Conservation (phyloP, 2,329 filamentous ascomycete species). For the Mycosphaerelloides madeirae region DNA sequence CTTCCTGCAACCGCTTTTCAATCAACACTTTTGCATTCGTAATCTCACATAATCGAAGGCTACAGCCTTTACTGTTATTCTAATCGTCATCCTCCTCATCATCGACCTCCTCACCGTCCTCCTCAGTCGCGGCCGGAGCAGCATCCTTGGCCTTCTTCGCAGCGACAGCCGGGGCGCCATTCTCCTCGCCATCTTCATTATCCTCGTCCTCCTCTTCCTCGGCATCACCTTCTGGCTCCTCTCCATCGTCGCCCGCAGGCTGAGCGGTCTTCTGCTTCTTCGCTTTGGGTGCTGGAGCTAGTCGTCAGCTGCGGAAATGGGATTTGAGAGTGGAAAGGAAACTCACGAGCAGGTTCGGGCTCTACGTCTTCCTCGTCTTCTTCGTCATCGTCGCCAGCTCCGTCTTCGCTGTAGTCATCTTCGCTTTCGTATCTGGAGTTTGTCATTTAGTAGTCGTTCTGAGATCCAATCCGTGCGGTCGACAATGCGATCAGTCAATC, state of each 20-base stretch:
- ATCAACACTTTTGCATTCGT: neutral
- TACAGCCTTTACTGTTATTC: neutral
- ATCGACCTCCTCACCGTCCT: slow-evolving; percentile 29
- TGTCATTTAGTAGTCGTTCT: neutral
- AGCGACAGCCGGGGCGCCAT: slow-evolving; percentile 25
- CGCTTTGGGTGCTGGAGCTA: too few species aligned
- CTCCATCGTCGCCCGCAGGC: slow-evolving; percentile 16
- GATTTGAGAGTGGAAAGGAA: too few species aligned
- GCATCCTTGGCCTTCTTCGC: slow-evolving; percentile 26
- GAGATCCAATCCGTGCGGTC: neutral
- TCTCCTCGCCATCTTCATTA: slow-evolving; percentile 24
- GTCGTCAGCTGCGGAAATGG: too few species aligned
- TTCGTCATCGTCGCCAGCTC: slow-evolving; percentile 11
- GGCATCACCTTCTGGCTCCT: slow-evolving; percentile 13
- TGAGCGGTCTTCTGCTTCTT: neutral
- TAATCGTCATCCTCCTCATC: slow-evolving; percentile 19
- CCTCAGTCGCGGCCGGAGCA: slow-evolving; percentile 27
- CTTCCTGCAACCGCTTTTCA: neutral
- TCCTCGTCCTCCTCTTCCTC: slow-evolving; percentile 5
- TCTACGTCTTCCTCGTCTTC: slow-evolving; percentile 4
- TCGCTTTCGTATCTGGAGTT: slow-evolving; percentile 10
- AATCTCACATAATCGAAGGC: neutral
- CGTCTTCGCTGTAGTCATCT: slow-evolving; percentile 12
- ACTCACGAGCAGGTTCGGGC: slow-evolving; percentile 9
- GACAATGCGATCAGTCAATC: neutral